Base-by-base conservation (phyloP, 2,329 filamentous ascomycete genomes). In the Colletotrichum noveboracense region DNA sequence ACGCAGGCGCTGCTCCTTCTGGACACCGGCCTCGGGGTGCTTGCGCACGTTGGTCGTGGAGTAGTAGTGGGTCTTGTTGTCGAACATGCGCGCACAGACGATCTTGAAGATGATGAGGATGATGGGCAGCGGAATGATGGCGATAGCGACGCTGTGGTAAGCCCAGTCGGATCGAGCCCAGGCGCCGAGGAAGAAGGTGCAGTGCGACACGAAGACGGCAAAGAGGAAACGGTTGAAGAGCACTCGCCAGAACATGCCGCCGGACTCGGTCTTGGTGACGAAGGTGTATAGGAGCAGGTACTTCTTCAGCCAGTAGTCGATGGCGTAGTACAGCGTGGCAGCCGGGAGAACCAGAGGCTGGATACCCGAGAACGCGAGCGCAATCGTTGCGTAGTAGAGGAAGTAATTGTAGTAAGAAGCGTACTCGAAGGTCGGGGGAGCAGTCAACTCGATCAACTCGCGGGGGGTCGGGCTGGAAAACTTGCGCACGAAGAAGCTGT, bases 321-420 rank as follows among this genome's bases (percentile, higher is more conserved):
- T 88, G 67, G 88, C 87, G 83, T 98, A 98, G 88, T 98, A 99
- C 34, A 98, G 86, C 2, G 96, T 96, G 1, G 95, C 95, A 52
- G 97, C 94, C 0, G 95, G 93, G 9, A 99, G 89, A 3, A 97
- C 94, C 28, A 98, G 89, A 1, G 97, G 97, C 84, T 98, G 97
- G 68, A 98, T 89, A 3, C 93, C 92, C 3, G 94, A 93, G 81
- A 97, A 98, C 80, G 93, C 95, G 18, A 99, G 88, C 0, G 95
- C 94, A 36, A 98, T 94, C 0, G 96, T 98, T 28, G 94, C 89
- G 86, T 98, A 99, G 86, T 95, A 99, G 34, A 98, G 88, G 85
- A 98, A 98, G 84, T 98, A 98, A 84, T 98, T 98, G 90, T 98
- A 99, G 86, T 98, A 98, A 79, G 92, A 95, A 74, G 97, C 95